phyloP scores from a whole-genome alignment of 129 eudicot genomes.

The Flaveria sonorensis region DNA sequence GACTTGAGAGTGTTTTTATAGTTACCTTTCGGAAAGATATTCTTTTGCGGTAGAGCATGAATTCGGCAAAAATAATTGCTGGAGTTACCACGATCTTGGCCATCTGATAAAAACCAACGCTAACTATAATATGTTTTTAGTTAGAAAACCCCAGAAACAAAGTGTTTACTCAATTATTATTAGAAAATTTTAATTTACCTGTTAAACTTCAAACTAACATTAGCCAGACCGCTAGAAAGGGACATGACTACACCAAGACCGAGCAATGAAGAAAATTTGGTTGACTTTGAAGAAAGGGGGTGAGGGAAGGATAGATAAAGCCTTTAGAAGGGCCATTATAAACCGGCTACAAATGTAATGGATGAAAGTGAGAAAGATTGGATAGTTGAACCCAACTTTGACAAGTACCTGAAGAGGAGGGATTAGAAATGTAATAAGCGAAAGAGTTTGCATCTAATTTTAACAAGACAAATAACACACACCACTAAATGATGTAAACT shows the following conservation, averaged over 20 bases:
- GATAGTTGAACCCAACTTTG: constrained; percentile 90
- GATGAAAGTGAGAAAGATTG: constrained; percentile 86
- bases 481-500: constrained; percentile 24
- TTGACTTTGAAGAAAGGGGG: constrained; percentile 77
- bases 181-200: too few relatives aligned
- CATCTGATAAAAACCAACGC: constrained; percentile 99
- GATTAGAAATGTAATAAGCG: neutral
- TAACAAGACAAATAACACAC: neutral
- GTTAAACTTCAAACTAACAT: too few relatives aligned
- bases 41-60: constrained; percentile 67
- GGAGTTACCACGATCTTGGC: constrained; percentile 99
- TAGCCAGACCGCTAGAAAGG: constrained; percentile 93
- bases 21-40: constrained; percentile 76
- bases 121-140: constrained; percentile 36
- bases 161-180: neutral
- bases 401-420: constrained; percentile 69
- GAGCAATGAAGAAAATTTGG: constrained; percentile 68
- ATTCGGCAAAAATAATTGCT: constrained; percentile 90
- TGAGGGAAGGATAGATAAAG: constrained; percentile 72
- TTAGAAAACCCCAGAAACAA: neutral
- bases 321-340: constrained; percentile 81
- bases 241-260: constrained; percentile 95
- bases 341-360: constrained; percentile 94
- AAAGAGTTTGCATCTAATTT: neutral
- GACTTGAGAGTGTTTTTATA: neutral